These are phyloP conservation scores for Avena eriantha DNA, from an alignment of 176 grass and related monocot species.

Conservation along the genomic window DNA sequence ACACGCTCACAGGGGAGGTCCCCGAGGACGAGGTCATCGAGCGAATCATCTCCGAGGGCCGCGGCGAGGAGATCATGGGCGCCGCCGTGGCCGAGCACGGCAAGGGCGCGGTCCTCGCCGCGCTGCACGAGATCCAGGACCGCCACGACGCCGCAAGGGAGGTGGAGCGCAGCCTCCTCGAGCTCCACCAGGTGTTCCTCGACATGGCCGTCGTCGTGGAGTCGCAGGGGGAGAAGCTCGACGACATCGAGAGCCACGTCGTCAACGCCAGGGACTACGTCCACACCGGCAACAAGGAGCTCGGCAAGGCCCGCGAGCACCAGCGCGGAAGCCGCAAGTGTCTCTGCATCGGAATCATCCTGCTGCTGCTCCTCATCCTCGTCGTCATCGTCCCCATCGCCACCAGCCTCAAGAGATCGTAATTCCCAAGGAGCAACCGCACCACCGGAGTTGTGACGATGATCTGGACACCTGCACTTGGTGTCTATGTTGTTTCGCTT, in stretches of 20 bases:
- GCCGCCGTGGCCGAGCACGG: conserved; percentile 78
- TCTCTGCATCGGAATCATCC: conserved; percentile 80
- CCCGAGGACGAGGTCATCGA: conserved; percentile 92
- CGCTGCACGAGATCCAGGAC: conserved; percentile 87
- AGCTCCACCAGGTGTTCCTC: conserved; percentile 93
- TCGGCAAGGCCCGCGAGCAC: conserved; percentile 69
- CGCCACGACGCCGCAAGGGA: conserved; percentile 74
- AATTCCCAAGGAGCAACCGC: neutral
- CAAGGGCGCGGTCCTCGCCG: conserved; percentile 70
- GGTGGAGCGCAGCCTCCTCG: conserved; percentile 81
- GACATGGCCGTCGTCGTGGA: conserved; percentile 94
- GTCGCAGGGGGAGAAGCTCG: conserved; percentile 74
- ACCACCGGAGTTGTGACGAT: neutral
- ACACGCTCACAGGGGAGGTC: conserved; percentile 84
- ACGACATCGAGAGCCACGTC: conserved; percentile 84
- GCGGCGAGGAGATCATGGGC: conserved; percentile 82
- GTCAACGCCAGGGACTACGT: conserved; percentile 77
- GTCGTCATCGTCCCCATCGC: conserved; percentile 74
- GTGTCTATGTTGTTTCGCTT: conserved; percentile 58
- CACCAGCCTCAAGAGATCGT: conserved; percentile 71
- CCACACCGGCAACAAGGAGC: conserved; percentile 76
- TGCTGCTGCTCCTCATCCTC: conserved; percentile 77
- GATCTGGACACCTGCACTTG: conserved; percentile 46
- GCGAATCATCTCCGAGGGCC: conserved; percentile 83
- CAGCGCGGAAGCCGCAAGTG: conserved; percentile 87